phyloP scores from a whole-genome alignment of 768 basidiomycete genomes.

The Suillus occidentalis region DNA sequence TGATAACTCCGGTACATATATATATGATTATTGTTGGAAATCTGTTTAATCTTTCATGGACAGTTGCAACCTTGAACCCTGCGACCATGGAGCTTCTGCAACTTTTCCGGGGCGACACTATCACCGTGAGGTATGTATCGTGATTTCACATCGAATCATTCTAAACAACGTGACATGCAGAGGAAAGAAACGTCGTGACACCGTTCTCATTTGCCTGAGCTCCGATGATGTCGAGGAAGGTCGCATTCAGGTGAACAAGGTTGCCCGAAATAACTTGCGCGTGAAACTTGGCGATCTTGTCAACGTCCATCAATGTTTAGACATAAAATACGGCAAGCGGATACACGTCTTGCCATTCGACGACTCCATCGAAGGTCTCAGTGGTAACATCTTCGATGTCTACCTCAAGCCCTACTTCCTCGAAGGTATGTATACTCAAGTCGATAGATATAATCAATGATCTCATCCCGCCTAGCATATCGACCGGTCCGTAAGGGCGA shows the following conservation, averaged over 20 bases:
- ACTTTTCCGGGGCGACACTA: conserved; percentile 96
- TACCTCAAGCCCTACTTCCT: too few relatives aligned
- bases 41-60: conserved; percentile 8
- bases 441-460: too few relatives aligned
- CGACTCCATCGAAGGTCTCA: conserved; percentile 96
- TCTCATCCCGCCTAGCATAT: too few relatives aligned
- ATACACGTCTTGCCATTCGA: conserved; percentile 97
- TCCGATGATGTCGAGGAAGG: conserved; percentile 98
- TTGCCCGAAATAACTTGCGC: conserved; percentile 97
- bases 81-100: conserved; percentile 93
- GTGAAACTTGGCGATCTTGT: conserved; percentile 97
- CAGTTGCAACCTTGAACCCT: conserved; percentile 93
- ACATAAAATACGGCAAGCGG: conserved; percentile 99
- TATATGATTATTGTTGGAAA: conserved; percentile 24
- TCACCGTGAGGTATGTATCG: conserved; percentile 78
- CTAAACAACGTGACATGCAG: conserved; percentile 38
- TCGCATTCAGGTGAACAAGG: conserved; percentile 98
- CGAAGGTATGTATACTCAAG: too few relatives aligned
- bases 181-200: conserved; percentile 97
- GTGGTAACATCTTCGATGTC: conserved; percentile 98
- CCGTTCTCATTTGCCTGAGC: conserved; percentile 94
- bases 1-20: conserved; percentile 87
- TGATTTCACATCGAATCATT: background rate
- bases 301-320: conserved; percentile 92
- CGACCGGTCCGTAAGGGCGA: too few relatives aligned